phyloP scores from a whole-genome alignment of 805 yeast genomes.

The Saturnispora halmiae region DNA sequence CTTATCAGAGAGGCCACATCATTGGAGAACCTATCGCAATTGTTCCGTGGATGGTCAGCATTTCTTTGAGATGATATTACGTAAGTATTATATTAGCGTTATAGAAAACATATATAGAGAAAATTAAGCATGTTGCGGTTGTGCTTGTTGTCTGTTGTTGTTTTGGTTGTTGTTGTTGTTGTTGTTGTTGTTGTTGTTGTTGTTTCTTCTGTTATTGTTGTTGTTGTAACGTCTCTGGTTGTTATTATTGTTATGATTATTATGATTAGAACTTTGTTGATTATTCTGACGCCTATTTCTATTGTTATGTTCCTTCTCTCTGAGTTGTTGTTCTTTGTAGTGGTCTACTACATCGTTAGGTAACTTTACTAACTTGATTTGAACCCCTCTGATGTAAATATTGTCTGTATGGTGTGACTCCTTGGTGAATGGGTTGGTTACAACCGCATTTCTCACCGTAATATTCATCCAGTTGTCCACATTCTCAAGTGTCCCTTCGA shows the following conservation, averaged over 20 bases:
- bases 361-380: constrained; percentile 67
- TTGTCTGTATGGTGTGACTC: constrained; percentile 44
- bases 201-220: constrained; percentile 12
- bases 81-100: not conserved
- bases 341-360: constrained; percentile 71
- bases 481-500: constrained; percentile 73
- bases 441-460: constrained; percentile 67
- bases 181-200: constrained; percentile 9
- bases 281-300: constrained; percentile 18
- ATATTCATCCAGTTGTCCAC: constrained; percentile 97
- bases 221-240: constrained; percentile 9
- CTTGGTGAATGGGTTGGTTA: constrained; percentile 44
- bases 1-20: constrained; percentile 70
- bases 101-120: not conserved
- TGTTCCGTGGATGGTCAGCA: constrained; percentile 83
- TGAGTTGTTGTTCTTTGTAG: constrained; percentile 49
- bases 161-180: constrained; percentile 13
- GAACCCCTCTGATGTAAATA: constrained; percentile 76
- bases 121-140: constrained; percentile 7
- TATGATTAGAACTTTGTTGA: constrained; percentile 8
- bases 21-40: constrained; percentile 54
- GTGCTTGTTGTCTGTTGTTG: constrained; percentile 22
- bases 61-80: constrained; percentile 36
- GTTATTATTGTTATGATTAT: constrained; percentile 19
- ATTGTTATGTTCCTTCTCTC: constrained; percentile 29